These are phyloP conservation scores for Penicillium taxi DNA, from an alignment of 495 filamentous ascomycete species.

Conservation along the genomic window DNA sequence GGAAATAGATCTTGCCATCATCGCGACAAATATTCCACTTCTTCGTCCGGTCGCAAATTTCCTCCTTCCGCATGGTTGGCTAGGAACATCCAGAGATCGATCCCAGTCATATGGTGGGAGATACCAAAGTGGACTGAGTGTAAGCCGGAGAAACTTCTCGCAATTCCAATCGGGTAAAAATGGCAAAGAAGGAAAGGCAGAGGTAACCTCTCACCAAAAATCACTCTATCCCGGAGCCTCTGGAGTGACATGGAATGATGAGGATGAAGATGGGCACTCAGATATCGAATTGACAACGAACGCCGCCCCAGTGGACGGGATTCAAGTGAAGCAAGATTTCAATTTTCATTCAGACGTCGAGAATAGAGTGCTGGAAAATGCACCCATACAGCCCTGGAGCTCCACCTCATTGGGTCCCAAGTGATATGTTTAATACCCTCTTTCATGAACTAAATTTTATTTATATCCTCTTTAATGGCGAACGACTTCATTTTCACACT, in stretches of 20 bases:
- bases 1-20: constrained; percentile 13
- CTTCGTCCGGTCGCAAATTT: not conserved
- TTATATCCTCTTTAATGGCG: too few relatives aligned
- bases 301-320: not conserved
- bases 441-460: too few relatives aligned
- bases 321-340: not conserved
- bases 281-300: not conserved
- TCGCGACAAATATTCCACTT: constrained; percentile 9
- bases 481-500: too few relatives aligned
- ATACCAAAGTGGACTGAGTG: too few relatives aligned
- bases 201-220: not conserved
- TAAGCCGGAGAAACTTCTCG: too few relatives aligned
- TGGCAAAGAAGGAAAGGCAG: too few relatives aligned
- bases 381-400: too few relatives aligned
- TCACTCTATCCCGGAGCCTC: not conserved
- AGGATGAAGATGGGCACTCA: constrained; percentile 1
- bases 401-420: too few relatives aligned
- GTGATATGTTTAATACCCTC: too few relatives aligned
- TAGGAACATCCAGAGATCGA: not conserved
- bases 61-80: not conserved
- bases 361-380: too few relatives aligned
- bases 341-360: not conserved
- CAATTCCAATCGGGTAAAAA: too few relatives aligned
- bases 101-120: not conserved
- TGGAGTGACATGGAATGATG: too few relatives aligned